phyloP scores from a whole-genome alignment of 2,329 filamentous ascomycete species.

The Ramularia collo-cygni region DNA sequence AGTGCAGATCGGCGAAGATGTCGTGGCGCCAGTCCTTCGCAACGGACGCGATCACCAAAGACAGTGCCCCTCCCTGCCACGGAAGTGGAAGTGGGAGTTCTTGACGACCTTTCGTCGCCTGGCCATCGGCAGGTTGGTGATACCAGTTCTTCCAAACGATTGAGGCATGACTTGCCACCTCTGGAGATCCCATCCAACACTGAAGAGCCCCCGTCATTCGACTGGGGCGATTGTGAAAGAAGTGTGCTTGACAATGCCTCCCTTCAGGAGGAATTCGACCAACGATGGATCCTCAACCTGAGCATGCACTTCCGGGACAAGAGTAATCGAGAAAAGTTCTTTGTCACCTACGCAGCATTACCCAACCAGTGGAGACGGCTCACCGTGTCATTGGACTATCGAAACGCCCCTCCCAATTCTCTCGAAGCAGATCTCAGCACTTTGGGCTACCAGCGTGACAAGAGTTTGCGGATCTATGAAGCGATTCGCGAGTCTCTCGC shows the following conservation, averaged over 20 bases:
- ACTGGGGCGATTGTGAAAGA: conserved; percentile 28
- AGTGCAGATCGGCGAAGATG: conserved; percentile 52
- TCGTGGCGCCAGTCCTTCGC: conserved; percentile 27
- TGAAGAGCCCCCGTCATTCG: conserved; percentile 8
- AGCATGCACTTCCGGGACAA: conserved; percentile 97
- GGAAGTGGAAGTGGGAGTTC: conserved; percentile 23
- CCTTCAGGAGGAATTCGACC: conserved; percentile 76
- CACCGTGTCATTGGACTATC: conserved; percentile 90
- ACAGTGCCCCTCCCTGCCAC: conserved; percentile 31
- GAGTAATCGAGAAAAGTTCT: conserved; percentile 93
- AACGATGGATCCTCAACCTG: conserved; percentile 83
- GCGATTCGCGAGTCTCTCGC: conserved; percentile 82
- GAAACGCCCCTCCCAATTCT: conserved; percentile 69
- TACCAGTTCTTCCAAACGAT: conserved; percentile 5
- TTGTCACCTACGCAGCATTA: conserved; percentile 83
- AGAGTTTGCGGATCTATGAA: conserved; percentile 88
- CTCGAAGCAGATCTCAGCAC: conserved; percentile 75
- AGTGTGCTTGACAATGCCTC: conserved; percentile 48
- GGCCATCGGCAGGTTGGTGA: conserved; percentile 2
- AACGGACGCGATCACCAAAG: conserved; percentile 38
- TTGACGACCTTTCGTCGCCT: no score
- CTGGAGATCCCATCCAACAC: conserved; percentile 16
- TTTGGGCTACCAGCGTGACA: conserved; percentile 80
- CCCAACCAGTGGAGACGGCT: conserved; percentile 77
- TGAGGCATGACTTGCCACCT: conserved; percentile 17